phyloP scores from a whole-genome alignment of 495 filamentous ascomycete genomes.

The Daldinia loculata region DNA sequence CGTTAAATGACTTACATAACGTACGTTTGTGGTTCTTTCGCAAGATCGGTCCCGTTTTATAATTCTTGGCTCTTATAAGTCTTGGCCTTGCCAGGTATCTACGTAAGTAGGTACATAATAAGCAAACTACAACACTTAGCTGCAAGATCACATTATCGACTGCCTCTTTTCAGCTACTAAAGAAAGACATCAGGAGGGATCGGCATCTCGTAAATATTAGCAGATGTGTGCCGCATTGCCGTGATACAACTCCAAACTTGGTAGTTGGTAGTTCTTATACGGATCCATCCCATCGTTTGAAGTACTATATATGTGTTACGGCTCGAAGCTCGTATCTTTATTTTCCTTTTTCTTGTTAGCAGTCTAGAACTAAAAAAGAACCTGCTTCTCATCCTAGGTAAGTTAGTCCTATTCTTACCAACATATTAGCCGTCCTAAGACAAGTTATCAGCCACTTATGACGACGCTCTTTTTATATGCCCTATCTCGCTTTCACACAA shows the following conservation, averaged over 20 bases:
- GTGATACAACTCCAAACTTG: slow-evolving; percentile 10
- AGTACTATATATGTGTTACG: background rate
- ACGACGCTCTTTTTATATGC: slow-evolving; percentile 19
- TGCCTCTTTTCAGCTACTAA: background rate
- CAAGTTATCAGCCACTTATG: slow-evolving; percentile 35
- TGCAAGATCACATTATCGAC: background rate
- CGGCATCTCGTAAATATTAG: background rate
- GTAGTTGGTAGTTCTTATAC: background rate
- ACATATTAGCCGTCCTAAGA: background rate
- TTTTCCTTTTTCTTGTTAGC: background rate
- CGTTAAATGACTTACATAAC: slow-evolving; percentile 6
- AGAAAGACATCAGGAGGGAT: background rate
- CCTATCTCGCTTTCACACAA: background rate
- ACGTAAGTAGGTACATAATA: background rate
- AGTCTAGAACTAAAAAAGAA: slow-evolving; percentile 1
- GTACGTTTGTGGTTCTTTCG: background rate
- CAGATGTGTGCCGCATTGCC: slow-evolving; percentile 28
- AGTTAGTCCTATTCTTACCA: background rate
- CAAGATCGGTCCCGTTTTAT: slow-evolving; percentile 4
- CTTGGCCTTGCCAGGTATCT: background rate
- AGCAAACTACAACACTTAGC: background rate
- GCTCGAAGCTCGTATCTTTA: background rate
- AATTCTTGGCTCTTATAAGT: background rate
- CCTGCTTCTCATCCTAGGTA: background rate
- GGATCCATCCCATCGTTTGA: background rate